phyloP scores from a whole-genome alignment of 1,139 yeast genomes.

The Wickerhamomyces sp. region DNA sequence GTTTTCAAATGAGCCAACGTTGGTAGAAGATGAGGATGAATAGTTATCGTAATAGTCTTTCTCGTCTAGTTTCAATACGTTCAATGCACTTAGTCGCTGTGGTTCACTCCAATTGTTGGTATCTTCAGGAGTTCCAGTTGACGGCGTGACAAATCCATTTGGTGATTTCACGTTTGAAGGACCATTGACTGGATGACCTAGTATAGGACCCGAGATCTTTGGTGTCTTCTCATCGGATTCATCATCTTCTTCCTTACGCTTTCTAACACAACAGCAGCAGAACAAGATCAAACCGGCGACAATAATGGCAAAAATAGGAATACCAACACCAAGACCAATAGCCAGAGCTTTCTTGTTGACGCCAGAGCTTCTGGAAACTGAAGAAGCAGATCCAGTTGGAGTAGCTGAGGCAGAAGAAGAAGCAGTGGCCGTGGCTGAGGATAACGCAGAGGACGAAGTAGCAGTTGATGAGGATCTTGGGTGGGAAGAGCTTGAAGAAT shows the following conservation, averaged over 20 bases:
- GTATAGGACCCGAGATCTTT: conserved; percentile 31
- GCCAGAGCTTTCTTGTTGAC: conserved; percentile 50
- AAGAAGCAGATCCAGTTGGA: conserved; percentile 20
- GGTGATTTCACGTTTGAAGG: conserved; percentile 37
- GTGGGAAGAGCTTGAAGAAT: conserved; percentile 15
- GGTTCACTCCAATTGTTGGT: conserved; percentile 31
- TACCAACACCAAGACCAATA: conserved; percentile 83
- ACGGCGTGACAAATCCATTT: conserved; percentile 19
- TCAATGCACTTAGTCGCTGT: conserved; percentile 42
- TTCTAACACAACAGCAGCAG: conserved; percentile 55
- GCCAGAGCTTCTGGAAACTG: conserved; percentile 22
- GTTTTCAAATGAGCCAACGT: conserved; percentile 20
- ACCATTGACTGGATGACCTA: conserved; percentile 37
- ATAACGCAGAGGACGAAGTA: conserved; percentile 21
- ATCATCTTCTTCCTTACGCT: conserved; percentile 30
- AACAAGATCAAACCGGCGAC: conserved; percentile 45
- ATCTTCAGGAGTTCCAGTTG: conserved; percentile 28
- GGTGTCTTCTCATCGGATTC: conserved; percentile 30
- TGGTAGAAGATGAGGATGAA: conserved; percentile 33
- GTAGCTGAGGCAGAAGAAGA: conserved; percentile 27
- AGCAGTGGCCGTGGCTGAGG: conserved; percentile 26
- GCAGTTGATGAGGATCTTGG: conserved; percentile 16
- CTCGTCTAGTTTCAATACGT: conserved; percentile 48
- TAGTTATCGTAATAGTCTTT: conserved; percentile 26
- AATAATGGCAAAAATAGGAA: conserved; percentile 55